Base-by-base conservation (phyloP, 148 eudicot genomes). In the Rhododendron molle region DNA sequence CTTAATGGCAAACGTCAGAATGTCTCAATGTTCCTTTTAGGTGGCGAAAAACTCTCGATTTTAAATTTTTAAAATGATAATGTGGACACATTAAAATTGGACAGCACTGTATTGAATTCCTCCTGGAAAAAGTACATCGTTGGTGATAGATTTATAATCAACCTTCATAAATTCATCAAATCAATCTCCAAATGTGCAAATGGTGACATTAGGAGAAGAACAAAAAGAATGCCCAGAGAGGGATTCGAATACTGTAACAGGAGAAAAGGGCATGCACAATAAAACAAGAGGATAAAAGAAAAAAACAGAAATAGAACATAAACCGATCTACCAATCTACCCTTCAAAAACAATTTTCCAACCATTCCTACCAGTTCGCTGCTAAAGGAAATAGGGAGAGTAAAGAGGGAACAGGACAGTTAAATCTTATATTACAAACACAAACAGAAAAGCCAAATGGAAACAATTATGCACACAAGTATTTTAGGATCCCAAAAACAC, bases 321-420 rank as follows among this genome's bases (percentile, higher is more conserved):
- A 79, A 49, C n/a, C 32, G 54, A 28, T 47, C 49, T 79, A 80
- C 21, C 58, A 47, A 78, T 14, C 81, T 78, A n/a, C 83, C 67
- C 58, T 80, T 7, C 65, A 7, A 54, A 50, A 32, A 23, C 23
- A 80, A 79, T n/a, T 78, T 46, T 12, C 47, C 14, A 13, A 15
- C 44, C 43, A 7, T 54, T 54, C 14, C 47, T 20, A 58, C 8
- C 21, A 56, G 28, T 32, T 23, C 0, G 47, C 56, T 52, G 65
- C 15, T 15, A 56, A 54, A 50, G 15, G 30, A 34, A 16, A 26
- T 18, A 34, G 83, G 46, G 83, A 23, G 21, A 7, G 50, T 21
- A 76, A 80, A 62, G 23, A 36, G 23, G 28, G 11, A 34, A 11
- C 7, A 71, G 47, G 83, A 56, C 15, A 34, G 20, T 36, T 34